Conservation (phyloP, 1,284 basidiomycete genomes). For the Heterobasidion annosum region DNA sequence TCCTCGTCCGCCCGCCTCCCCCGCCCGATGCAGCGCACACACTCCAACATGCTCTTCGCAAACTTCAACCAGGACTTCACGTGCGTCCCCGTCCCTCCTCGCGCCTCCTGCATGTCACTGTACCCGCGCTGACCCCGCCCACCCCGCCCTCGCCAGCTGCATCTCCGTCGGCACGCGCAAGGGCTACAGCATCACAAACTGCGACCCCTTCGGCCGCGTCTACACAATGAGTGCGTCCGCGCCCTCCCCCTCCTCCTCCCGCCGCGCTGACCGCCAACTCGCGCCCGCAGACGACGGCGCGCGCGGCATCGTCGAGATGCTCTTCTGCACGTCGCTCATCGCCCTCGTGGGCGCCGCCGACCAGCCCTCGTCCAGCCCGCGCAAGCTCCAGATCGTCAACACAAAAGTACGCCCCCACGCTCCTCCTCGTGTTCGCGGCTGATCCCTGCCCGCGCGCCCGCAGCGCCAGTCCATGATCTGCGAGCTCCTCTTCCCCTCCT, state of each 20-base stretch:
- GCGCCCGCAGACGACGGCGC: constrained; percentile 72
- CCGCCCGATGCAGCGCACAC: constrained; percentile 23
- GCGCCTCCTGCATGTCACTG: no score
- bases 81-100: constrained; percentile 22
- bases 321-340: constrained; percentile 97
- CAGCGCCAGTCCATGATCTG: constrained; percentile 98
- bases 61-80: constrained; percentile 88
- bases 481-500: constrained; percentile 94
- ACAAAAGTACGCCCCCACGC: constrained; percentile 69
- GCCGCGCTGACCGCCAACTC: no score
- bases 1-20: no score
- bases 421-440: neutral
- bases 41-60: constrained; percentile 66
- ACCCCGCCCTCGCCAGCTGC: constrained; percentile 69
- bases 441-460: neutral
- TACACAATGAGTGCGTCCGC: constrained; percentile 80
- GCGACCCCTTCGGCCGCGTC: constrained; percentile 94
- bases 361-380: constrained; percentile 77
- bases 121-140: constrained; percentile 9
- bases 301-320: constrained; percentile 95
- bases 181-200: constrained; percentile 96
- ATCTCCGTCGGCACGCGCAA: constrained; percentile 92
- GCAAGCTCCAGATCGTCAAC: constrained; percentile 95
- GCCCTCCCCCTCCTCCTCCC: no score
- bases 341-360: constrained; percentile 94